Conservation (phyloP, 2,329 filamentous ascomycete genomes). For the Paecilomyces formosus region DNA sequence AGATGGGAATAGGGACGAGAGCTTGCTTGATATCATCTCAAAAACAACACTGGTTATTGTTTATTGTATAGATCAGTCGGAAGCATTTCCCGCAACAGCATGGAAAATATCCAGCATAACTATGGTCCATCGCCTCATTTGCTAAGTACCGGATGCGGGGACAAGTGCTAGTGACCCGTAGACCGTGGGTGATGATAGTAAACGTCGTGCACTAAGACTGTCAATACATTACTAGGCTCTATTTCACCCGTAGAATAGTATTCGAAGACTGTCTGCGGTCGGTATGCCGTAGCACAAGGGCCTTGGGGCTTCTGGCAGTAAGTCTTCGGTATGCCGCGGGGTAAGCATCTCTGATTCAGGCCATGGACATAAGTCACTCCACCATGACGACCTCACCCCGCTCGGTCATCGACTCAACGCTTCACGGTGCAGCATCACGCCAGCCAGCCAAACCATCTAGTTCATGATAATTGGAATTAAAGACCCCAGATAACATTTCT, state of each 20-base stretch:
- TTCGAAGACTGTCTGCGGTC: background rate
- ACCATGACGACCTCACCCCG: slow-evolving; percentile 17
- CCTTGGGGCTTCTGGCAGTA: background rate
- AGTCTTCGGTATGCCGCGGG: slow-evolving; percentile 8
- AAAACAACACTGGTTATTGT: background rate
- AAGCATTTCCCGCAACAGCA: too few species aligned
- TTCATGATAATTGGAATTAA: background rate
- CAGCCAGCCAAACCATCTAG: background rate
- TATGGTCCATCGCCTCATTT: too few species aligned
- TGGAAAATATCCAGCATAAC: too few species aligned
- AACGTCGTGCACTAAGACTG: background rate
- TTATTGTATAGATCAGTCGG: background rate
- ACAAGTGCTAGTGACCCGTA: too few species aligned
- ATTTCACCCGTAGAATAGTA: background rate
- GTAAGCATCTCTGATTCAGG: background rate
- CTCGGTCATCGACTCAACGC: slow-evolving; percentile 11
- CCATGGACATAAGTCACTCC: slow-evolving; percentile 14
- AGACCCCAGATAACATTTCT: background rate
- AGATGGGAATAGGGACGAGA: background rate
- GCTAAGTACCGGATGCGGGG: too few species aligned
- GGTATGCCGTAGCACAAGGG: slow-evolving; percentile 7
- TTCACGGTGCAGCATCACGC: slow-evolving; percentile 2
- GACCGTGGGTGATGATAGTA: too few species aligned
- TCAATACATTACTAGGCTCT: background rate
- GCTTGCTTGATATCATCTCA: background rate